Evolutionary conservation across 768 basidiomycete genomes (phyloP).

Genomic region (Tulasnella sp.): DNA sequence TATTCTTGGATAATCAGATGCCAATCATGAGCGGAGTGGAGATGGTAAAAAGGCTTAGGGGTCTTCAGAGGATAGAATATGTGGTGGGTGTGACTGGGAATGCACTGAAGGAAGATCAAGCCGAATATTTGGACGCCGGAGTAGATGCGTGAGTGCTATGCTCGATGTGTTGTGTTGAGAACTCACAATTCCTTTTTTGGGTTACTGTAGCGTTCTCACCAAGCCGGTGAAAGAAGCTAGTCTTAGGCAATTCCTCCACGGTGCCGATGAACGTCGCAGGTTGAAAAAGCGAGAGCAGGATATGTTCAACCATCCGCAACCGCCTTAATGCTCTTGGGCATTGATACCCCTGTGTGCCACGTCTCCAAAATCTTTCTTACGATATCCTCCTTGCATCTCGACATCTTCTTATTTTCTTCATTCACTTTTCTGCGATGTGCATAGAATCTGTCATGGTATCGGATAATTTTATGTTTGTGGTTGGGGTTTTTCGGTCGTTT

Average conservation of each 20-base stretch:
- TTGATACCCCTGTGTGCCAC: no score
- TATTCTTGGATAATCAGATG: constrained; percentile 27
- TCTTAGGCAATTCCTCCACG: constrained; percentile 9
- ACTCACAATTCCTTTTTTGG: not conserved
- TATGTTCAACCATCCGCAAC: not conserved
- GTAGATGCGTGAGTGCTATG: constrained; percentile 18
- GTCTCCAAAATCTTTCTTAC: no score
- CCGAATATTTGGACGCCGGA: constrained; percentile 23
- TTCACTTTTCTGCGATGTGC: no score
- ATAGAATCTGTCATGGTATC: no score
- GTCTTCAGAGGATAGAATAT: constrained; percentile 22
- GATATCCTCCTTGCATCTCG: no score
- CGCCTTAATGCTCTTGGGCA: no score
- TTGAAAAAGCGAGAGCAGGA: not conserved
- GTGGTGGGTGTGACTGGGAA: constrained; percentile 28
- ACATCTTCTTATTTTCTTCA: no score
- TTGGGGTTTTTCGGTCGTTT: no score
- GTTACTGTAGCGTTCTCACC: constrained; percentile 12
- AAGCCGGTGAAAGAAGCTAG: constrained; percentile 15
- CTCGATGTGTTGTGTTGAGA: not conserved
- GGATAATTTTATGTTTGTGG: no score
- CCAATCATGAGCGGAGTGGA: constrained; percentile 23
- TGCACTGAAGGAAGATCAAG: constrained; percentile 23
- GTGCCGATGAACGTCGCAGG: constrained; percentile 13
- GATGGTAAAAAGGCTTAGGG: constrained; percentile 21